Evolutionary conservation across 805 yeast species (phyloP), one percentile per base, ranked within the genome.

Genomic region (Hanseniaspora lachancei): DNA sequence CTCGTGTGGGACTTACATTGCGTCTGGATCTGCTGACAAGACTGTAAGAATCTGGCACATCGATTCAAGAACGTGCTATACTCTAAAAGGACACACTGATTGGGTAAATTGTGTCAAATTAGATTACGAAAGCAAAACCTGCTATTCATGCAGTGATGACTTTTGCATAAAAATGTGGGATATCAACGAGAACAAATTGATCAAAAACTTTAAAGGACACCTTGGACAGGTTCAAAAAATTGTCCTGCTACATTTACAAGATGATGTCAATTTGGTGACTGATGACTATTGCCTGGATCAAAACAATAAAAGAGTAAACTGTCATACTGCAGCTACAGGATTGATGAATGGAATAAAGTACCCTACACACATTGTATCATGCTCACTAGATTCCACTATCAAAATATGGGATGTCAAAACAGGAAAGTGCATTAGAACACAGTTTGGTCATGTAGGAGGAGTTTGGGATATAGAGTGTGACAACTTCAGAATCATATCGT

Each of bases 391-490:
- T 68, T 89, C 89, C 68, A 89, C 97, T 7, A 88, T 89, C 67
- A 88, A 89, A 66, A 68, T 91, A 49, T 89, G 97, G 97, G 95
- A 88, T 62, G 84, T 89, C 34, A 74, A 74, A 59, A 80, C 93
- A 0, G 96, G 97, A 3, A 79, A 81, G 67, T 91, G 97, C 65
- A 79, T 89, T 12, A 76, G 96, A 57, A 93, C 98, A 0, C 91
- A 93, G 68, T 93, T 91, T 72, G 98, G 98, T 2, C 98, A 93
- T 66, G 88, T 91, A 55, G 97, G 93, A 69, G 98, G 98, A 23
- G 96, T 93, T 20, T 91, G 97, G 97, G 88, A 91, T 44, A 84
- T 93, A 56, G 88, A 93, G 18, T 95, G 97, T 0, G 97, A 93
- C 71, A 89, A 89, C 41, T 93, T 93, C 74, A 77, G 98, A 61